Base-by-base conservation (phyloP, 2,329 filamentous ascomycete genomes). In the Pseudopithomyces chartarum region DNA sequence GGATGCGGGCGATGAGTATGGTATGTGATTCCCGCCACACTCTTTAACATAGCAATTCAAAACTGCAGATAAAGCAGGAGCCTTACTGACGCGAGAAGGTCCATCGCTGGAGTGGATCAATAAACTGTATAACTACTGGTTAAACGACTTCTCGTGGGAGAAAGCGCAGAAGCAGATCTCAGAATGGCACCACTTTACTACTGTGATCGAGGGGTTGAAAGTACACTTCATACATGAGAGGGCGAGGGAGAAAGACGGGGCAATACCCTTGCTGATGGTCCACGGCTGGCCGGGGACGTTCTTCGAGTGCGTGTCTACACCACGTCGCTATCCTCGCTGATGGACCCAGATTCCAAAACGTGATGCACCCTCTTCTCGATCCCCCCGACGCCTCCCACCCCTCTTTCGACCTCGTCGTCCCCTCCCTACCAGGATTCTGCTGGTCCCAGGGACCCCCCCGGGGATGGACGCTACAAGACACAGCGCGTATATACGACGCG, bases 351-450 rank as follows among this genome's bases (percentile, higher is more conserved):
- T 75, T 69, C 44, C 58, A 64, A 44, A 76, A 73, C 56, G 70
- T 78, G 17, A 77, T 77, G 60, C 58, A 69, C 47, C 64, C 73
- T 23, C 59, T 80, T 1, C 62, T 73, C 3, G 55, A 70, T 10
- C 79, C 73, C 1, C 50, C 64, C 3, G 54, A 63, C 20, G 17
- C 52, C n/a, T 54, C 59, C 12, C 60, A 59, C 2, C 62, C 61
- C 46, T 75, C 80, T 0, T 88, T 87, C 62, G 80, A 87, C 57
- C 75, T 86, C 11, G 81, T 88, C 0, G 84, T 84, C 0, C 85
- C 85, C 0, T 85, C 82, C 6, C 72, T 88, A 1, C 85, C 85
- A 0, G 63, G 65, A 1, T 67, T 65, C 44, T 66, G 58, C 39
- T 67, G 58, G 59, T 64, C 59, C 7, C 62, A 62, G 55, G 59